Base-by-base conservation (phyloP, 1,284 basidiomycete genomes). In the Sanghuangporus baumii region DNA sequence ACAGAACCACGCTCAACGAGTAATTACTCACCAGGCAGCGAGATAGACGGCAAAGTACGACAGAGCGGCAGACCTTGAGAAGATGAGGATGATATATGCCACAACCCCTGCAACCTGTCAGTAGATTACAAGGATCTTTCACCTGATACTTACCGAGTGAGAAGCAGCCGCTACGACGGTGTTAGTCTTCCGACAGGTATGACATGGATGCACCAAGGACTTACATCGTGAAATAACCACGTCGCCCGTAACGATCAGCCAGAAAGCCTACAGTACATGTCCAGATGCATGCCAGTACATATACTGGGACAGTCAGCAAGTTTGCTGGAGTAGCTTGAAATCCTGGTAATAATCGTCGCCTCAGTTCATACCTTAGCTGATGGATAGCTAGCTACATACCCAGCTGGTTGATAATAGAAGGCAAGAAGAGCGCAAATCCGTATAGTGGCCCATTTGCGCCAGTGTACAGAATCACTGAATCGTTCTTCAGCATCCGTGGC, bases 41-140 rank as follows among this genome's bases (percentile, higher is more conserved):
- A 89, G 74, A 71, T 83, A 91, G 46, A 87, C 82, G 20, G 83
- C 86, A 62, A 87, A 81, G 71, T 91, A 91, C 2, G 86, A 88
- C 6, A 90, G 73, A 1, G 81, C 79, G 0, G 87, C 78, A 66
- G 75, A 86, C 54, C 81, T 78, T 14, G 87, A 89, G 12, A 73
- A 71, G 18, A 89, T 78, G n/a, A 91, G 76, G 57, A 90, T 88
- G 61, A 89, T 82, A 68, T 90, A 91, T 18, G 85, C 89, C 3
- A 74, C 75, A 1, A 73, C 70, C 5, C 74, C 78, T 41, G 64
- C 72, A 77, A 66, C 77, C 51, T 79, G 71, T 14, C 18, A 60
- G 6, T 36, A 46, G 14, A 43, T 58, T 31, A n/a, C 37, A 34
- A 52, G 48, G 58, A 23, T 63, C 68, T 87, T 87, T 16, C 84